Conservation (phyloP, 1,139 yeast genomes). For the Hanseniaspora uvarum region DNA sequence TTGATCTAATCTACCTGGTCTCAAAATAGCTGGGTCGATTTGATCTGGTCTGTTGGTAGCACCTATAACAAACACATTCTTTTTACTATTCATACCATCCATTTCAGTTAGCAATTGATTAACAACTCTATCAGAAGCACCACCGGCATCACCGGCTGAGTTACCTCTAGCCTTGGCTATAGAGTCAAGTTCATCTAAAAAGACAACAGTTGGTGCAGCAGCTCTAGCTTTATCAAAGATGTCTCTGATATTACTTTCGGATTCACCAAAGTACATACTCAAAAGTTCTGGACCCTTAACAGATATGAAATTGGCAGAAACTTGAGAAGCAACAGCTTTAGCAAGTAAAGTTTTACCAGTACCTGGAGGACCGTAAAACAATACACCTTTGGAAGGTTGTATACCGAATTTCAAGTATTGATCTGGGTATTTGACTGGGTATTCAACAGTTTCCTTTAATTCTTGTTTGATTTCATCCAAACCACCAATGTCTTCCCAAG, state of each 20-base stretch:
- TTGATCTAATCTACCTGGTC: conserved; percentile 99
- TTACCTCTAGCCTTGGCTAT: conserved; percentile 98
- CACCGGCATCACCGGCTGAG: conserved; percentile 88
- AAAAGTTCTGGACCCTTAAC: conserved; percentile 96
- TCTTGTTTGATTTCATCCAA: conserved; percentile 90
- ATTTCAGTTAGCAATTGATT: conserved; percentile 95
- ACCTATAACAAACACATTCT: conserved; percentile 96
- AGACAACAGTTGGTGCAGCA: conserved; percentile 96
- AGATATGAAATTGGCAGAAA: conserved; percentile 89
- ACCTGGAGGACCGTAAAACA: conserved; percentile 99
- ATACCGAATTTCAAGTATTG: conserved; percentile 96
- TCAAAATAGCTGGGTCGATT: conserved; percentile 93
- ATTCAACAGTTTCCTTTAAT: conserved; percentile 96
- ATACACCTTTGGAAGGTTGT: conserved; percentile 95
- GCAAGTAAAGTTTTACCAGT: conserved; percentile 97
- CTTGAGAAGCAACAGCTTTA: conserved; percentile 97
- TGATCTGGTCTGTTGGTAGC: conserved; percentile 99
- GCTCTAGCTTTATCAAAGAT: conserved; percentile 98
- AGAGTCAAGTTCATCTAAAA: conserved; percentile 94
- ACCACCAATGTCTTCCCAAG: conserved; percentile 82
- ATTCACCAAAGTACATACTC: conserved; percentile 99
- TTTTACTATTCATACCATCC: conserved; percentile 99
- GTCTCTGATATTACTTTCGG: conserved; percentile 93
- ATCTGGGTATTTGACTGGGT: conserved; percentile 97
- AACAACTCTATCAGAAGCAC: conserved; percentile 96